Evolutionary conservation across 768 basidiomycete genomes (phyloP), one percentile per base, ranked within the genome.

Genomic region (Calocybe cyanea): DNA sequence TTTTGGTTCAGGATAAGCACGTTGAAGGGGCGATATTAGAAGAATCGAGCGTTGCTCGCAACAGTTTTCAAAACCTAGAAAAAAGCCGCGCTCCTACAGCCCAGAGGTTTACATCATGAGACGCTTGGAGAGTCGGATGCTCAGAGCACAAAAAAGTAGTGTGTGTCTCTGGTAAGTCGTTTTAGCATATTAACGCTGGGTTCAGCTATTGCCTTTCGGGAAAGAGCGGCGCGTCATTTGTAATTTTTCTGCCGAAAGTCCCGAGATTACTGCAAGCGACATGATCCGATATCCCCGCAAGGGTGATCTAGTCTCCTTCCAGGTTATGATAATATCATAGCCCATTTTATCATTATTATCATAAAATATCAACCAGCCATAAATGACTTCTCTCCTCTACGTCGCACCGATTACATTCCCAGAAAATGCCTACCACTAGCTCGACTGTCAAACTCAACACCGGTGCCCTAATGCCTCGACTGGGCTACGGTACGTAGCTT

Each of bases 361-460:
- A n/a, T n/a, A n/a, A n/a, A n/a, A n/a, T n/a, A n/a, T 28, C 6
- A 28, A 28, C 5, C 11, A 11, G 5, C 25, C 6, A 28, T 6
- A 28, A 28, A 41, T 34, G 38, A 47, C 36, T 31, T 24, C 35
- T 15, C 38, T 13, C 31, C 40, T 33, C 14, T 18, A 11, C 23
- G 23, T 8, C n/a, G 19, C 41, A 43, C 38, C 32, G 37, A 34
- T 11, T 41, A 10, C 23, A 35, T n/a, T 38, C 42, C 24, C 25
- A 6, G 14, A 56, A 40, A 45, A 82, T 83, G 80, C 77, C 78
- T 55, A 71, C 71, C 20, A 64, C 62, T 34, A 69, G 52, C 35
- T 62, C 65, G 20, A n/a, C n/a, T n/a, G 68, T 82, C 37, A 84
- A 74, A 50, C 79, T 91, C 54, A 89, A 87, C 72, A 89, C 83